Base-by-base conservation (phyloP, 1,284 basidiomycete species). In the Neolentinus lepideus region DNA sequence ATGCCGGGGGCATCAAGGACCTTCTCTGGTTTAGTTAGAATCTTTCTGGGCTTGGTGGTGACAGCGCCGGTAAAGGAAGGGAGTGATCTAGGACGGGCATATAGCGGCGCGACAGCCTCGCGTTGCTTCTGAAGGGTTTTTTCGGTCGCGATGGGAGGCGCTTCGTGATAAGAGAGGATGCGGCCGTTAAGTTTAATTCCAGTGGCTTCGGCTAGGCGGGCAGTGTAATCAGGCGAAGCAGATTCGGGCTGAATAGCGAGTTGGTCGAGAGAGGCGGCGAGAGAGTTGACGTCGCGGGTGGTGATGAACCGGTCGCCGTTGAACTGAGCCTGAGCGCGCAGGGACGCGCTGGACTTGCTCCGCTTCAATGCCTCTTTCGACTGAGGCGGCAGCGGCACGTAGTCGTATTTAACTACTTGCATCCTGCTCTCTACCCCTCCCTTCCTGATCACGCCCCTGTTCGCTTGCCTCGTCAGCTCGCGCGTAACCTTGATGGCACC, bases 1-100 rank as follows among this genome's bases (percentile, higher is more conserved):
- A 98, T 90, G 1, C 92, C 93, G 0, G 95, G 94, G 0, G 97
- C 97, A 65, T 99, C 97, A 11, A 99, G 79, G 1, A 98, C 93
- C 24, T 93, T 82, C 64, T 97, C 92, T 0, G 89, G 94, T 58
- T 84, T 86, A 0, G 85, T 93, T 0, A 91, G 79, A 57, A 97
- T 90, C 62, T 88, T 87, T 9, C 94, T 80, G 1, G 80, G 70
- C 63, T 92, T 91, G 61, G 79, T 80, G 0, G 85, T 83, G 0
- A 75, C 72, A 0, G 80, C 75, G 2, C 81, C 79, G 4, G 81
- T 83, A 2, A 85, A 85, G 0, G 81, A 77, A 0, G 81, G 73
- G 19, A 88, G 67, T 0, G 83, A 71, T 1, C 80, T 80, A 0
- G 85, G 82, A 22, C 87, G 81, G 1, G 81, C 79, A 60, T 90